phyloP scores from a whole-genome alignment of 2,329 filamentous ascomycete genomes.

The Lachnellula subtilissima region DNA sequence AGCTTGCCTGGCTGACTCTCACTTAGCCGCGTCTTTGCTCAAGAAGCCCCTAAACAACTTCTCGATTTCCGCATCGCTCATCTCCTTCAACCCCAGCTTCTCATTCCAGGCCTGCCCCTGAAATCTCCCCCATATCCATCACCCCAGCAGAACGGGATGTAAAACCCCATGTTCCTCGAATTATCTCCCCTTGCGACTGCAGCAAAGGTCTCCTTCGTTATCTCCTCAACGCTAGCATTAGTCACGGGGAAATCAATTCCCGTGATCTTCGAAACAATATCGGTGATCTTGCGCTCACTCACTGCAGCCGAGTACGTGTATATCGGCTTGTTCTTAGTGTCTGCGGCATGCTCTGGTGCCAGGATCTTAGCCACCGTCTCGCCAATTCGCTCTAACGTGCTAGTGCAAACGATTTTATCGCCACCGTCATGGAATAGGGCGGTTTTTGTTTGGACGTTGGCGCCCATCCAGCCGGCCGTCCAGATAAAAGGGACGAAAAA shows the following conservation, averaged over 20 bases:
- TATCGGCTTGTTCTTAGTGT: conserved; percentile 11
- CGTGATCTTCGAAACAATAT: conserved; percentile 5
- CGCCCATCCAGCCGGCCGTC: conserved; percentile 12
- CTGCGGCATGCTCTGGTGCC: conserved; percentile 15
- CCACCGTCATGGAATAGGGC: conserved; percentile 9
- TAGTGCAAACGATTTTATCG: conserved; percentile 8
- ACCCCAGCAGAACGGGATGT: conserved; percentile 26
- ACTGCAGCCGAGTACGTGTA: conserved; percentile 13
- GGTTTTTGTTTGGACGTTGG: conserved; percentile 3
- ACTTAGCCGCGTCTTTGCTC: background rate
- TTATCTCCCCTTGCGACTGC: conserved; percentile 5
- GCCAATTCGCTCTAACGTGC: conserved; percentile 12
- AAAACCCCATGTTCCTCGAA: conserved; percentile 18
- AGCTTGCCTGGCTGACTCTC: background rate
- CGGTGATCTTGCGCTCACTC: conserved; percentile 9
- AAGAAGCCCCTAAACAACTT: conserved; percentile 3
- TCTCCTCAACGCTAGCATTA: conserved; percentile 1
- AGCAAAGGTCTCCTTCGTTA: conserved; percentile 9
- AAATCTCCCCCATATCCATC: conserved; percentile 32
- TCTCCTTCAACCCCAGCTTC: conserved; percentile 66
- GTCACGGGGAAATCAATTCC: conserved; percentile 10
- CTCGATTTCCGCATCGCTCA: conserved; percentile 28
- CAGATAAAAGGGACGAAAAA: conserved; percentile 6
- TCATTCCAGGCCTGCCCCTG: conserved; percentile 42
- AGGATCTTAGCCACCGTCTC: conserved; percentile 11